These are phyloP conservation scores for Botrytis byssoidea DNA, from an alignment of 2,329 filamentous ascomycete genomes.

Conservation along the genomic window DNA sequence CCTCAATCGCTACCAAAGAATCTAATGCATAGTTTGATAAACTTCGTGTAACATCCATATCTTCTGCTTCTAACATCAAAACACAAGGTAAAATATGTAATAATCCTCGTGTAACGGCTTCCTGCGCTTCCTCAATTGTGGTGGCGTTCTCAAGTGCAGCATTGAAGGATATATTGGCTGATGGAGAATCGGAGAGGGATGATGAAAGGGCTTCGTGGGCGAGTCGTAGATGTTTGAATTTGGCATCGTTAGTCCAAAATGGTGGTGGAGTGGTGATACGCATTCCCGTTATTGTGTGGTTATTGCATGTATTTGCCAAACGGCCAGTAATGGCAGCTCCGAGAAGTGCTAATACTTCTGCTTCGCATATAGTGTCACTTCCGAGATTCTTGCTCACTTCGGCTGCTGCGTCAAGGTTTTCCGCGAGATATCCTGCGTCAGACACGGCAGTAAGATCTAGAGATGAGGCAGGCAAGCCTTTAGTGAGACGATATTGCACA, in stretches of 20 bases:
- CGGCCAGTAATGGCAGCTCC: slow-evolving; percentile 50
- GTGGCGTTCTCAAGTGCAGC: slow-evolving; percentile 46
- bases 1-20: slow-evolving; percentile 38
- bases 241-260: slow-evolving; percentile 55
- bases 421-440: slow-evolving; percentile 33
- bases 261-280: slow-evolving; percentile 48
- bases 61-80: slow-evolving; percentile 50
- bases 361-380: slow-evolving; percentile 49
- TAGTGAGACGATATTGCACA: slow-evolving; percentile 34
- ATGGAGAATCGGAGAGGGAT: slow-evolving; percentile 19
- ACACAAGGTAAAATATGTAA: slow-evolving; percentile 49
- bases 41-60: slow-evolving; percentile 47
- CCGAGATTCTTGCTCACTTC: slow-evolving; percentile 35
- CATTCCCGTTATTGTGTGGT: slow-evolving; percentile 55
- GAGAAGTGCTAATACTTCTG: slow-evolving; percentile 55
- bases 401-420: slow-evolving; percentile 23
- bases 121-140: slow-evolving; percentile 47
- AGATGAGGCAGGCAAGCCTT: slow-evolving; percentile 34
- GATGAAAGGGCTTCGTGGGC: slow-evolving; percentile 41
- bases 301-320: slow-evolving; percentile 45
- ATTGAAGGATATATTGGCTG: slow-evolving; percentile 44
- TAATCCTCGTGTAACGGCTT: slow-evolving; percentile 47
- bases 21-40: slow-evolving; percentile 46
- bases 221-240: slow-evolving; percentile 49
- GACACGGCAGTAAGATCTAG: slow-evolving; percentile 40